Percentiles rank a stretch among this genome's conserved stretches.
phyloP scores from a whole-genome alignment of 2,329 filamentous ascomycete species.

The Apiospora kogelbergensis region DNA sequence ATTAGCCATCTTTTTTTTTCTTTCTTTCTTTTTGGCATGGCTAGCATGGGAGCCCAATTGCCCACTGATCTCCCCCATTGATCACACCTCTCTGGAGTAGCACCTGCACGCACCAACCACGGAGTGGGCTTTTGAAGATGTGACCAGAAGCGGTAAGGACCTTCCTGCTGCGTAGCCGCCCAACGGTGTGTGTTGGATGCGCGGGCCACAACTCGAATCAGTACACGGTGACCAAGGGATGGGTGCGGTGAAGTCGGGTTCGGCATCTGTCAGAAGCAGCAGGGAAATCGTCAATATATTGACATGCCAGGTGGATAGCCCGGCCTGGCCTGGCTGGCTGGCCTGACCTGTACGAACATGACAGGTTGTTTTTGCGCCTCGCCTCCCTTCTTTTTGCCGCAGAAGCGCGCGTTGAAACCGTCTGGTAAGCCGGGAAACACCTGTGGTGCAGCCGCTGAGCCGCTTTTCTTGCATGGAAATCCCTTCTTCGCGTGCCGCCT shows the following conservation, averaged over 20 bases:
- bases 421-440: background rate
- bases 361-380: slow-evolving; percentile 1
- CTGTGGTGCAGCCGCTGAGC: background rate
- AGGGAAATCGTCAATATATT: background rate
- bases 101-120: background rate
- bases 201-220: background rate
- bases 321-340: background rate
- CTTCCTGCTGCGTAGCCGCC: background rate
- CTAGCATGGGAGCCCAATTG: background rate
- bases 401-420: slow-evolving; percentile 1
- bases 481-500: background rate
- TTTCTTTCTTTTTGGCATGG: background rate
- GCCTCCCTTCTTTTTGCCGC: background rate
- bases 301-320: background rate
- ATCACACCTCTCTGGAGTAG: slow-evolving; percentile 1
- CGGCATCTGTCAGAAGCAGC: background rate
- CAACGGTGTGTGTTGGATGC: slow-evolving; percentile 6
- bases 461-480: slow-evolving; percentile 2
- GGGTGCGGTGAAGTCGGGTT: slow-evolving; percentile 2
- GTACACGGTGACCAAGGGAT: slow-evolving; percentile 3
- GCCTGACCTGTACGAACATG: background rate
- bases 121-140: slow-evolving; percentile 2
- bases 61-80: slow-evolving; percentile 2
- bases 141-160: slow-evolving; percentile 7
- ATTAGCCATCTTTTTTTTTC: background rate